phyloP scores from a whole-genome alignment of 768 basidiomycete genomes.

The Xanthoconium purpureum region DNA sequence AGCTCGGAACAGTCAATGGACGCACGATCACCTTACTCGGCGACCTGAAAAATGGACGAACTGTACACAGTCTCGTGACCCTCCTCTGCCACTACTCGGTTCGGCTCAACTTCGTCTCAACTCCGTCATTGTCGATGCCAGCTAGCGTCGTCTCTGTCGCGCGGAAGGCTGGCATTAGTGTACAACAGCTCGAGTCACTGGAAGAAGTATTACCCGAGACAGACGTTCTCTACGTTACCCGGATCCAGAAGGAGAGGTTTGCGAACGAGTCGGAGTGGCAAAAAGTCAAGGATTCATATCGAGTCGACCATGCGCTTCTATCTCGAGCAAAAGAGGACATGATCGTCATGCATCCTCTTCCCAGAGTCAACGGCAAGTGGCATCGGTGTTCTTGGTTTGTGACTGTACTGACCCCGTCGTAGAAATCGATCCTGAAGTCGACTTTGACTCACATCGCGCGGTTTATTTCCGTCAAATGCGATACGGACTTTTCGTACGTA shows the following conservation, averaged over 20 bases:
- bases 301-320: slow-evolving; percentile 91
- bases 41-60: slow-evolving; percentile 96
- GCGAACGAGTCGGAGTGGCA: slow-evolving; percentile 78
- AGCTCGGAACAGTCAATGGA: slow-evolving; percentile 96
- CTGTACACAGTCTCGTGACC: slow-evolving; percentile 93
- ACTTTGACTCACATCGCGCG: slow-evolving; percentile 90
- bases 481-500: slow-evolving; percentile 91
- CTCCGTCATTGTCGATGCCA: slow-evolving; percentile 85
- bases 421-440: slow-evolving; percentile 99
- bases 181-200: slow-evolving; percentile 80
- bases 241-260: slow-evolving; percentile 95
- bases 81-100: slow-evolving; percentile 90
- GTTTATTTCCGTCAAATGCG: slow-evolving; percentile 99
- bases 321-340: slow-evolving; percentile 93
- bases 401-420: slow-evolving; percentile 10
- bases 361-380: slow-evolving; percentile 76
- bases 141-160: slow-evolving; percentile 78
- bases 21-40: slow-evolving; percentile 90
- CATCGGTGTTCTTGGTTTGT: not conserved
- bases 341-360: slow-evolving; percentile 99
- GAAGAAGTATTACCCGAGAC: slow-evolving; percentile 90
- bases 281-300: slow-evolving; percentile 86
- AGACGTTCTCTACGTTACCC: slow-evolving; percentile 95
- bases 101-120: slow-evolving; percentile 93
- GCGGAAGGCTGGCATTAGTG: slow-evolving; percentile 75